phyloP scores from a whole-genome alignment of 1,284 basidiomycete genomes.

The Moniliophthora roreri region DNA sequence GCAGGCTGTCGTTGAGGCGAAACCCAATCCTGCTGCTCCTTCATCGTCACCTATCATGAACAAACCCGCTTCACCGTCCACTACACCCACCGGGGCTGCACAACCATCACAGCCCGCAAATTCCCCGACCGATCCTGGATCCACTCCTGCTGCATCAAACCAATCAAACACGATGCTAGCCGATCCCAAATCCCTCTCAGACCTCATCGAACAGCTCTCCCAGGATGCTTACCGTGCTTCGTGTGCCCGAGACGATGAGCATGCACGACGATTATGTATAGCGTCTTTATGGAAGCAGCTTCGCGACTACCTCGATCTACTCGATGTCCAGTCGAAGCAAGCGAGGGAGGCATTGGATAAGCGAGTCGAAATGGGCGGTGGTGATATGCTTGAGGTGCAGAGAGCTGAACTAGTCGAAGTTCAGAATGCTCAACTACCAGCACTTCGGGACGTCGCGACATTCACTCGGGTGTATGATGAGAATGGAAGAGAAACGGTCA shows the following conservation, averaged over 20 bases:
- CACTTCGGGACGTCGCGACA: too few relatives aligned
- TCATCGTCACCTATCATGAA: neutral
- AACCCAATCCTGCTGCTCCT: neutral
- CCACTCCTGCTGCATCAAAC: too few relatives aligned
- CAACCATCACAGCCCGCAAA: neutral
- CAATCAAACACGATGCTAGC: neutral
- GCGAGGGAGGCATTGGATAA: slow-evolving; percentile 49
- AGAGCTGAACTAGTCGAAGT: too few relatives aligned
- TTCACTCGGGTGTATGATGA: too few relatives aligned
- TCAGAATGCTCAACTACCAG: too few relatives aligned
- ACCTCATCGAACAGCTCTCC: slow-evolving; percentile 32
- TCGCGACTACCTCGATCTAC: slow-evolving; percentile 43
- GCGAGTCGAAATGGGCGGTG: slow-evolving; percentile 29
- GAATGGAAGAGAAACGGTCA: too few relatives aligned
- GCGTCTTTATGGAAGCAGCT: slow-evolving; percentile 55
- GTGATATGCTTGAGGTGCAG: too few relatives aligned
- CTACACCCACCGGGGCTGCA: neutral
- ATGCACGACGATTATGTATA: slow-evolving; percentile 47
- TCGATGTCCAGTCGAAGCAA: slow-evolving; percentile 49
- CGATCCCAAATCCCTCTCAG: slow-evolving; percentile 1
- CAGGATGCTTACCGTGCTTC: slow-evolving; percentile 59
- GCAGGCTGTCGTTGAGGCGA: neutral
- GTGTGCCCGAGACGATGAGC: slow-evolving; percentile 57
- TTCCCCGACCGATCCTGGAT: neutral
- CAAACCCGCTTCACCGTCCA: neutral